Evolutionary conservation across 345 rosid species (phyloP).

Genomic region (Citrus inodora): DNA sequence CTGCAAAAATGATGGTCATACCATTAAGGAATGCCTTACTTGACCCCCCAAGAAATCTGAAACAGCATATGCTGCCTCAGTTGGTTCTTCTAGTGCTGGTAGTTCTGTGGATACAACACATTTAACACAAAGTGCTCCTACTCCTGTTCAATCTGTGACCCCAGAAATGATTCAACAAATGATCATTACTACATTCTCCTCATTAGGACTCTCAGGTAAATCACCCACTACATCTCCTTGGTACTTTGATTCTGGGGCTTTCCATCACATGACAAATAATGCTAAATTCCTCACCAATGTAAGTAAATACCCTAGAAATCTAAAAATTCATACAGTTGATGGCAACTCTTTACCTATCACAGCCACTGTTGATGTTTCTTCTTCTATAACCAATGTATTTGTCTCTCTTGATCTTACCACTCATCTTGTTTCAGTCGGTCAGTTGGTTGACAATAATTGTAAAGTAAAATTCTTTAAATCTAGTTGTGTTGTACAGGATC

Average conservation of each 20-base stretch:
- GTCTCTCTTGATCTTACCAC: constrained; percentile 3
- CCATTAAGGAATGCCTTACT: background rate
- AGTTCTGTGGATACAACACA: background rate
- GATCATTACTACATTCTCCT: constrained; percentile 1
- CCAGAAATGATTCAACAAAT: constrained; percentile 16
- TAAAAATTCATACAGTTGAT: constrained; percentile 1
- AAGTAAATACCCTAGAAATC: background rate
- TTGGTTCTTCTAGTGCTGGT: background rate
- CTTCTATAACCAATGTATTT: background rate
- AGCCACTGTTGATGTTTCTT: background rate
- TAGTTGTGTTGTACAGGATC: background rate
- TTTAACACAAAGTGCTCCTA: too few species aligned
- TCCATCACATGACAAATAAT: constrained; percentile 2
- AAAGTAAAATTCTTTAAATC: background rate
- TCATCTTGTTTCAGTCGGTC: background rate
- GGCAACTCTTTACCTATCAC: background rate
- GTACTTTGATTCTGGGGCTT: background rate
- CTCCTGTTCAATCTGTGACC: background rate
- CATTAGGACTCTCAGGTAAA: background rate
- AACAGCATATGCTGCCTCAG: background rate
- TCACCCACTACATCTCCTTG: background rate
- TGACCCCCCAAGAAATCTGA: background rate
- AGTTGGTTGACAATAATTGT: background rate
- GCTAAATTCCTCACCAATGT: background rate
- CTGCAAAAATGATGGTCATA: background rate